Evolutionary conservation across 2,329 filamentous ascomycete genomes (phyloP).

Genomic region (Coniochaeta prunicola): DNA sequence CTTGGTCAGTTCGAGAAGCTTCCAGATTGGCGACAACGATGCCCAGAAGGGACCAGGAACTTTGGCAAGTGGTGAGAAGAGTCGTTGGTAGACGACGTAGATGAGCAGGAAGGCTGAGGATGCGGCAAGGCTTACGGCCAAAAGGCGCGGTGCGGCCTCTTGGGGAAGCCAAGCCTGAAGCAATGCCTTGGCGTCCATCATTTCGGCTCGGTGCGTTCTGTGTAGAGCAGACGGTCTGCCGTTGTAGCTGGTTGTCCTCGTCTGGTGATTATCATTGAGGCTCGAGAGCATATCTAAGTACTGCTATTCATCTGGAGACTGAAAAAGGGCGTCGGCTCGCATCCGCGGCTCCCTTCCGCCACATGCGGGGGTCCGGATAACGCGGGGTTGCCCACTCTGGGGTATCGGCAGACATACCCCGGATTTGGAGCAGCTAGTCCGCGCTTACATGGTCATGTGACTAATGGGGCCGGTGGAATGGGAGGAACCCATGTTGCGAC

Average conservation of each 20-base stretch:
- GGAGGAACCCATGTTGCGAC: neutral
- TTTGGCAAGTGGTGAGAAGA: conserved; percentile 6
- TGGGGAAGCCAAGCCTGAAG: neutral
- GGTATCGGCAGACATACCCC: neutral
- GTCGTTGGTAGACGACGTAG: conserved; percentile 5
- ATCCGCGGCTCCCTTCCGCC: neutral
- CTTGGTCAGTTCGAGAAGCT: conserved; percentile 1
- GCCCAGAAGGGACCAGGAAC: conserved; percentile 5
- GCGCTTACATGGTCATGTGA: neutral
- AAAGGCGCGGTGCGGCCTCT: neutral
- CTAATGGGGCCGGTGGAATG: neutral
- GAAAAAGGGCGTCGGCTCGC: neutral
- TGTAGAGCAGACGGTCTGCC: neutral
- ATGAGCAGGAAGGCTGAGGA: neutral
- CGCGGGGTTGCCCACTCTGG: neutral
- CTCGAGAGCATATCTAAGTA: neutral
- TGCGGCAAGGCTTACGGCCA: neutral
- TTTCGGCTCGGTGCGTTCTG: neutral
- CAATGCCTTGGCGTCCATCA: neutral
- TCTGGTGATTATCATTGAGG: neutral
- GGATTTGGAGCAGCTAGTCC: neutral
- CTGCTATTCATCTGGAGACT: neutral
- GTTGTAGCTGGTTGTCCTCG: neutral
- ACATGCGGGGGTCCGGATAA: neutral
- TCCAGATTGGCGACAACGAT: conserved; percentile 4